A percentile compares a stretch with the other conserved stretches of the same genome.
Evolutionary conservation across 139 green algal species (phyloP).

Genomic region (Chlorella sp.): DNA sequence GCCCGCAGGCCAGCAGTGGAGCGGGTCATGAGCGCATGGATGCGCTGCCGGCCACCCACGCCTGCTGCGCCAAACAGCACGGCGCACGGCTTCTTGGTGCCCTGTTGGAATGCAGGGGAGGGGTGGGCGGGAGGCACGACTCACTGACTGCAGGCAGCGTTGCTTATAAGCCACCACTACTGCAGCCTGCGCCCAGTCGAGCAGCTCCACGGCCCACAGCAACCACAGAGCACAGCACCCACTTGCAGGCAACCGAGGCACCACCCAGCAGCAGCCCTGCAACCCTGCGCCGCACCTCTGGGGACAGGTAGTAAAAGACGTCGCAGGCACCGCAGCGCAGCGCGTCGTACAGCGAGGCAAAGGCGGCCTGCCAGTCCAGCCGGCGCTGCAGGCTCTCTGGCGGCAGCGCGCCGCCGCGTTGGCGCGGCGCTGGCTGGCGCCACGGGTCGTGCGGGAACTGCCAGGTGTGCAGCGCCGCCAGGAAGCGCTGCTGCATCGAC

Average conservation of each 20-base stretch:
- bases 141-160: no score
- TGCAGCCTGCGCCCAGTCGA: neutral
- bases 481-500: conserved; percentile 38
- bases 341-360: conserved; percentile 57
- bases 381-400: conserved; percentile 32
- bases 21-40: conserved; percentile 60
- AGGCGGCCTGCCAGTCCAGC: conserved; percentile 52
- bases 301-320: conserved; percentile 54
- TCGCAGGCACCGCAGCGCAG: conserved; percentile 42
- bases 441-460: conserved; percentile 48
- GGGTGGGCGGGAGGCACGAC: neutral
- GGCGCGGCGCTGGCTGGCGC: neutral
- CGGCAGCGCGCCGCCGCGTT: neutral
- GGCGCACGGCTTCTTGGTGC: conserved; percentile 39
- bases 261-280: neutral
- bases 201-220: no score
- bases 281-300: conserved; percentile 17
- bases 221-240: no score
- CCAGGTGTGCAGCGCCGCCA: conserved; percentile 54
- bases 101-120: conserved; percentile 7
- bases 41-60: conserved; percentile 38
- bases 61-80: conserved; percentile 58
- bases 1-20: conserved; percentile 49
- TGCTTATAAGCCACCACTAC: no score
- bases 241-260: neutral